Evolutionary conservation across 768 basidiomycete genomes (phyloP).

Genomic region (Boletus reticuloceps): DNA sequence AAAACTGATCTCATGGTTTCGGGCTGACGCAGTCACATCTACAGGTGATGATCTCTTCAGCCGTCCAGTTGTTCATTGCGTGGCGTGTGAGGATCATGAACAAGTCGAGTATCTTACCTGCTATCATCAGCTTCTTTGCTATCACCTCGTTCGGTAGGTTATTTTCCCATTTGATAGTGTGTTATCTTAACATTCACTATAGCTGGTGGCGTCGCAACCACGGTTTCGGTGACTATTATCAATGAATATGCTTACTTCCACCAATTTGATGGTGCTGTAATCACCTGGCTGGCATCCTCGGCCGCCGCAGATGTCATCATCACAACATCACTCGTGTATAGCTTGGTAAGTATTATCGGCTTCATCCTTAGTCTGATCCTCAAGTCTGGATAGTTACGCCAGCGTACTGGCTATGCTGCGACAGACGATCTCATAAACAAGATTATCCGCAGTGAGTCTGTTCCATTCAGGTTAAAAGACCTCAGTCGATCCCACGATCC

Average conservation of each 20-base stretch:
- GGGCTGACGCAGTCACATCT: not conserved
- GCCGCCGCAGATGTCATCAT: conserved; percentile 42
- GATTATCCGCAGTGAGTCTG: conserved; percentile 38
- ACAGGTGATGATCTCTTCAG: conserved; percentile 43
- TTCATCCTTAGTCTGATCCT: not conserved
- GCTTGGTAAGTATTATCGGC: conserved; percentile 31
- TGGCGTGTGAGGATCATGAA: conserved; percentile 40
- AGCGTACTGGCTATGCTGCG: conserved; percentile 41
- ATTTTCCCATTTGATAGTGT: not conserved
- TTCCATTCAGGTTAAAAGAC: not conserved
- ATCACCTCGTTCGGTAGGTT: conserved; percentile 12
- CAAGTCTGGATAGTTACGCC: conserved; percentile 28
- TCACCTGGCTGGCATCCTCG: conserved; percentile 44
- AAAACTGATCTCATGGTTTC: not conserved
- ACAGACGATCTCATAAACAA: conserved; percentile 40
- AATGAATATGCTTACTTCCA: conserved; percentile 35
- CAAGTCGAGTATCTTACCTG: conserved; percentile 24
- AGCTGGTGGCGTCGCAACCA: conserved; percentile 38
- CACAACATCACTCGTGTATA: conserved; percentile 41
- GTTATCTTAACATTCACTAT: not conserved
- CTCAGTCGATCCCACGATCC: not conserved
- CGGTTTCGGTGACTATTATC: conserved; percentile 33
- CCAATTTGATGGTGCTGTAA: conserved; percentile 34
- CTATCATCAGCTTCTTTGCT: conserved; percentile 20
- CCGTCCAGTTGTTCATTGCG: conserved; percentile 49